phyloP scores from a whole-genome alignment of 495 filamentous ascomycete species.

The Penicillium pulvis region DNA sequence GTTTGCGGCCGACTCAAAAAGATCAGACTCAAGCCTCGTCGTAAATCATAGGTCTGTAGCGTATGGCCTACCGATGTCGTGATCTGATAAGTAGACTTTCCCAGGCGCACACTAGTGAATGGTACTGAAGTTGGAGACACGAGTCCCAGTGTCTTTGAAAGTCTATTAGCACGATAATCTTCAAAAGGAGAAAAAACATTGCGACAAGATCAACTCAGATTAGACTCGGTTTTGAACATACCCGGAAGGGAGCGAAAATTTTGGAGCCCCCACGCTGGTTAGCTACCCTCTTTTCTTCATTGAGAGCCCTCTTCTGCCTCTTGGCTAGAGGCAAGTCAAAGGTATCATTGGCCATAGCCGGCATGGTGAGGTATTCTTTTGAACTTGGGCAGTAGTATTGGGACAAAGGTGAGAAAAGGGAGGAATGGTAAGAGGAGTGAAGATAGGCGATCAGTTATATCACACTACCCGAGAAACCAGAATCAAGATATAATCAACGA shows the following conservation, averaged over 20 bases:
- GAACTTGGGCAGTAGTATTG: not conserved
- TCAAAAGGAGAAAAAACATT: not conserved
- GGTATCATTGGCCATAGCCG: conserved; percentile 44
- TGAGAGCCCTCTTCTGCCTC: conserved; percentile 59
- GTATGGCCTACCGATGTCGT: conserved; percentile 89
- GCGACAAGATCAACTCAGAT: not conserved
- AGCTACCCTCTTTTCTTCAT: conserved; percentile 27
- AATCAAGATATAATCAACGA: not conserved
- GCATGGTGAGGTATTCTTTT: conserved; percentile 35
- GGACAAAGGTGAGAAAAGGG: not conserved
- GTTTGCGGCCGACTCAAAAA: conserved; percentile 92
- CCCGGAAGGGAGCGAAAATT: conserved; percentile 90
- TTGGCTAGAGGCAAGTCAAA: conserved; percentile 62
- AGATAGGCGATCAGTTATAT: not conserved
- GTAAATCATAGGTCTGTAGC: conserved; percentile 93
- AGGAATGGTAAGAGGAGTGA: not conserved
- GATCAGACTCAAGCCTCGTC: conserved; percentile 82
- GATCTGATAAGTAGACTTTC: conserved; percentile 94
- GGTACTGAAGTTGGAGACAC: conserved; percentile 89
- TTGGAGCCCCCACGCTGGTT: conserved; percentile 52
- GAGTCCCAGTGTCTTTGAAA: conserved; percentile 77
- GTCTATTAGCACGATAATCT: conserved; percentile 9
- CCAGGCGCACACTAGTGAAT: conserved; percentile 83
- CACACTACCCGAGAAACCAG: not conserved
- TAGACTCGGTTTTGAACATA: conserved; percentile 47